Base-by-base conservation (phyloP, 192 early-diverging fungal species). In the Podila verticillata region DNA sequence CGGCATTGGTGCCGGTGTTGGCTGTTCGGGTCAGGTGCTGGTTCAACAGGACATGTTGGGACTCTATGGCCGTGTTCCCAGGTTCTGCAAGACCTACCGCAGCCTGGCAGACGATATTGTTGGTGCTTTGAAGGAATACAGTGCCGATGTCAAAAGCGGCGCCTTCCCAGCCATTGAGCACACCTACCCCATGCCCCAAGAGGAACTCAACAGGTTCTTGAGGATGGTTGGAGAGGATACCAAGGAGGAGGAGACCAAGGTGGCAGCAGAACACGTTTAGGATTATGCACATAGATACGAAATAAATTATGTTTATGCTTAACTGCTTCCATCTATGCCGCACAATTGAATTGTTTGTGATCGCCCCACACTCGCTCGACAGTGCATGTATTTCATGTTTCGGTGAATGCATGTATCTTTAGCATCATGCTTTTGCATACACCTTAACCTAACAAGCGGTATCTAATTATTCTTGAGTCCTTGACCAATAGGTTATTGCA, bases 1-100 rank as follows among this genome's bases (percentile, higher is more conserved):
- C 68, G 98, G 98, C 15, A 99, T 99, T 74, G 98, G 98, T 49
- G 96, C 98, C 8, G 97, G 97, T 9, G 65, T 87, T 17, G 83
- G 89, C 0, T 93, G 92, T 15, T 96, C 95, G 22, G 98, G 98
- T 20, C 98, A 99, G 82, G 97, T 98, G 36, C 84, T 99, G 49
- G 97, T 99, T 26, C 87, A 91, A 64, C 87, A 94, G 71, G 98
- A 99, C 74, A 93, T 93, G 86, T 71, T 98, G 26, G 97, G 98
- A 20, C 84, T 95, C 44, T 99, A 95, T 85, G 97, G 97, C 74
- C 88, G 92, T 19, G 95, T 98, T 61, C 85, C 91, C 65, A 93
- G 93, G 24, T 99, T 99, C 87, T 96, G 93, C 75, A 97, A 96
- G 73, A 84, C 89, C 10, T 99, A 95, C 75, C 92, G 90, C 12